Conservation (phyloP, 768 basidiomycete genomes). For the Russula earlei region DNA sequence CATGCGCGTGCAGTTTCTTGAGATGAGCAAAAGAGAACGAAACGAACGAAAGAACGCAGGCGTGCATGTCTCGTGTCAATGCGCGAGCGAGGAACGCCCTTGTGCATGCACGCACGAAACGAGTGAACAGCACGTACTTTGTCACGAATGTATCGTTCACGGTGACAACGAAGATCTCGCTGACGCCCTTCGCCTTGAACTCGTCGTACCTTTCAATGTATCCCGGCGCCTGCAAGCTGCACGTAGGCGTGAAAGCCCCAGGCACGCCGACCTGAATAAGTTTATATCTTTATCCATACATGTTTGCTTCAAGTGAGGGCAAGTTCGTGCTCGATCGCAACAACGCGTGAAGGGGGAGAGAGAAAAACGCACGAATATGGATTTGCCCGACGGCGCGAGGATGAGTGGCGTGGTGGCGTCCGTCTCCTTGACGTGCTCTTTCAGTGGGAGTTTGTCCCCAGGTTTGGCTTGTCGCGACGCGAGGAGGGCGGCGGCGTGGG, state of each 20-base stretch:
- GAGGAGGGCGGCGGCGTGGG: constrained; percentile 6
- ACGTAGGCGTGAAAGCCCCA: constrained; percentile 19
- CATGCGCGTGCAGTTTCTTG: not conserved
- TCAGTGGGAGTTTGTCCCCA: constrained; percentile 17
- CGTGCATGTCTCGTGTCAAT: too few species aligned
- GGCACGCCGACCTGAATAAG: constrained; percentile 16
- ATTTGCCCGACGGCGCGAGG: constrained; percentile 11
- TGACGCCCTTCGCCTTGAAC: constrained; percentile 70
- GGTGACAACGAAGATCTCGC: constrained; percentile 58
- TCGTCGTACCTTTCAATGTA: constrained; percentile 59
- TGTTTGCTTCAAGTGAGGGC: too few species aligned
- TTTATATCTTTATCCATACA: not conserved
- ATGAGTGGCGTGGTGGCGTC: constrained; percentile 3
- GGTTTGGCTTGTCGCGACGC: constrained; percentile 5
- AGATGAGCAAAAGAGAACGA: not conserved
- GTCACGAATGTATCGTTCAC: constrained; percentile 75
- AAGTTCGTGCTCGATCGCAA: too few species aligned
- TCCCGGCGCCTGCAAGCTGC: constrained; percentile 17
- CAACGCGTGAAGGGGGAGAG: not conserved
- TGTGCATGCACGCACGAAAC: too few species aligned
- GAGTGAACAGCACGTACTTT: constrained; percentile 4
- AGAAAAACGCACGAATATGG: constrained; percentile 12
- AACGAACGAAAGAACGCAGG: not conserved
- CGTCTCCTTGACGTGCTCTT: constrained; percentile 13
- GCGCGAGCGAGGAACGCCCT: not conserved